phyloP scores from a whole-genome alignment of 2,329 filamentous ascomycete genomes.

The Periconia digitata region DNA sequence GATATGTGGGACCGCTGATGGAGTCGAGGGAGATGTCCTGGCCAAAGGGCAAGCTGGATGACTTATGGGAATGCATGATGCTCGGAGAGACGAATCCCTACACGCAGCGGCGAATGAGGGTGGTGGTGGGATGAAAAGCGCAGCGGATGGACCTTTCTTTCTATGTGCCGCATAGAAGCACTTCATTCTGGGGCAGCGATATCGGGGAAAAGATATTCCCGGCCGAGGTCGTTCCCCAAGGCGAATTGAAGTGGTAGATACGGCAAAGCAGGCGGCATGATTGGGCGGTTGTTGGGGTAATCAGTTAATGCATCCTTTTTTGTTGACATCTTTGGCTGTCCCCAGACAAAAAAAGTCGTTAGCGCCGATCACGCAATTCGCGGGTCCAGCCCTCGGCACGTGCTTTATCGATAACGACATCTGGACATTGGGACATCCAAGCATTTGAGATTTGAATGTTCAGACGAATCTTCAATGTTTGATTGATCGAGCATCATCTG shows the following conservation, averaged over 20 bases:
- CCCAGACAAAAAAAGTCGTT: conserved; percentile 28
- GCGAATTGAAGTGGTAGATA: conserved; percentile 17
- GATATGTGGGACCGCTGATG: conserved; percentile 86
- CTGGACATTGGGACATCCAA: too few relatives aligned
- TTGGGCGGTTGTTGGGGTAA: conserved; percentile 19
- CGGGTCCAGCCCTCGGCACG: not conserved
- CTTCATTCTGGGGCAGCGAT: conserved; percentile 26
- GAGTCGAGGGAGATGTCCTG: conserved; percentile 54
- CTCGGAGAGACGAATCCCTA: conserved; percentile 11
- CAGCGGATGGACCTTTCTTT: conserved; percentile 18
- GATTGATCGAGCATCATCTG: too few relatives aligned
- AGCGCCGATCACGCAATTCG: conserved; percentile 26
- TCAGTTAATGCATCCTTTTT: conserved; percentile 5
- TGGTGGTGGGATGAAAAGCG: conserved; percentile 12
- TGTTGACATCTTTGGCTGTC: conserved; percentile 24
- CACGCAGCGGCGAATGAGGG: conserved; percentile 6
- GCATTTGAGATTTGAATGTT: too few relatives aligned
- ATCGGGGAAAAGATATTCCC: conserved; percentile 27
- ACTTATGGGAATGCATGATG: conserved; percentile 47
- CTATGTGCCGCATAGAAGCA: conserved; percentile 14
- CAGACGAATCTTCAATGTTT: too few relatives aligned
- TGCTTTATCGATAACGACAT: not conserved
- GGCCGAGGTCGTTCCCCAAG: conserved; percentile 26
- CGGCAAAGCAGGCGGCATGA: conserved; percentile 24
- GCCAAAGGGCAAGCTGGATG: conserved; percentile 55